A percentile compares a stretch with the other conserved stretches of the same genome.
These are phyloP conservation scores for Chenopodium formosanum DNA, from an alignment of 148 eudicot species.

Conservation along the genomic window DNA sequence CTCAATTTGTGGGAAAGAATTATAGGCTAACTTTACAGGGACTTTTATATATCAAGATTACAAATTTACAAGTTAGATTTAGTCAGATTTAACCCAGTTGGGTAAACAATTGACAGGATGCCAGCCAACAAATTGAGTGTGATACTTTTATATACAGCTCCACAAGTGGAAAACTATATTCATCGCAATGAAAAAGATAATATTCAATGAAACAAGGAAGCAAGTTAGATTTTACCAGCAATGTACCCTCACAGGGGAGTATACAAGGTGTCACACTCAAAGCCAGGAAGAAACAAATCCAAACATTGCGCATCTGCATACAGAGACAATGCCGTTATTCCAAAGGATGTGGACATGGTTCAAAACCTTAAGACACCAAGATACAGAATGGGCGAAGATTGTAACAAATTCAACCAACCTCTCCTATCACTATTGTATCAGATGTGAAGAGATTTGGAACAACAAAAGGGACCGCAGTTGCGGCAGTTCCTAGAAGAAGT, in stretches of 20 bases:
- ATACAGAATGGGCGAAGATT: not conserved
- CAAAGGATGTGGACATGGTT: not conserved
- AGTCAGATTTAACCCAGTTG: not conserved
- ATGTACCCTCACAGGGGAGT: slow-evolving; percentile 90
- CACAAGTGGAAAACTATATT: not conserved
- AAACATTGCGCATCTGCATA: slow-evolving; percentile 82
- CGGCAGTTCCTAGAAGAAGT: slow-evolving; percentile 59
- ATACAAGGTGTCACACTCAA: slow-evolving; percentile 67
- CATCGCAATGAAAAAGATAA: not conserved
- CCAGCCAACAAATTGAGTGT: not conserved
- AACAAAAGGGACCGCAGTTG: slow-evolving; percentile 67
- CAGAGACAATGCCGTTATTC: not conserved
- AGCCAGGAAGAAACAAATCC: slow-evolving; percentile 68
- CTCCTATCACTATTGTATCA: slow-evolving; percentile 63
- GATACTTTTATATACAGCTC: not conserved
- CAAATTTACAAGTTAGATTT: not conserved
- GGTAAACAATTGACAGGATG: not conserved
- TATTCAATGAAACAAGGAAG: not conserved
- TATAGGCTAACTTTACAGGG: not conserved
- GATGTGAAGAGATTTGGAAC: slow-evolving; percentile 73
- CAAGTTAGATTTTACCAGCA: slow-evolving; percentile 53
- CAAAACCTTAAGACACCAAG: not conserved
- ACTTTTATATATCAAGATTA: not conserved
- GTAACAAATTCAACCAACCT: slow-evolving; percentile 45
- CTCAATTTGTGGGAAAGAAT: not conserved